phyloP scores from a whole-genome alignment of 805 yeast species.

The Candida berthetii region DNA sequence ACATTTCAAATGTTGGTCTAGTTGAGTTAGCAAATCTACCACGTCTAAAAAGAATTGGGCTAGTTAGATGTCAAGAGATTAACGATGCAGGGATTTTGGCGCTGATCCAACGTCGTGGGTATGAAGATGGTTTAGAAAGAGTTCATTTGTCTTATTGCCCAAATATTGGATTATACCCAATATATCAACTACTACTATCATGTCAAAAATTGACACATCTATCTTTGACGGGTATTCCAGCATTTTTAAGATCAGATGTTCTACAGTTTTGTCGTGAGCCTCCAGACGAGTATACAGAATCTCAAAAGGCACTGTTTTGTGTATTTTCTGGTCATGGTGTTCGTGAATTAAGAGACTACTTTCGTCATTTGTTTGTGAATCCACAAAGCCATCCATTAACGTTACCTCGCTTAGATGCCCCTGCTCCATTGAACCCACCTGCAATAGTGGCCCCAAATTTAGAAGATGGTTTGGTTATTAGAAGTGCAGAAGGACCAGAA shows the following conservation, averaged over 20 bases:
- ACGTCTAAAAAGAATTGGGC: conserved; percentile 81
- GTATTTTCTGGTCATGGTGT: conserved; percentile 94
- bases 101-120: conserved; percentile 60
- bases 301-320: conserved; percentile 82
- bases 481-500: too few relatives aligned
- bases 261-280: conserved; percentile 86
- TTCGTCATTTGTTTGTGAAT: conserved; percentile 31
- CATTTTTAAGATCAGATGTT: conserved; percentile 83
- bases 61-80: conserved; percentile 85
- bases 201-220: conserved; percentile 88
- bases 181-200: conserved; percentile 62
- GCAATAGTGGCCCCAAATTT: too few relatives aligned
- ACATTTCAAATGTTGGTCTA: conserved; percentile 78
- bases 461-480: too few relatives aligned
- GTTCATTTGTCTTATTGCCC: conserved; percentile 92
- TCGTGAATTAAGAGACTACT: conserved; percentile 60
- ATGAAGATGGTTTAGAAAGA: conserved; percentile 80
- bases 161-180: conserved; percentile 71
- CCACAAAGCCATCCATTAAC: too few relatives aligned
- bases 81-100: conserved; percentile 78
- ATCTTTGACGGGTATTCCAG: conserved; percentile 84
- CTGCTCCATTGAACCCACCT: too few relatives aligned
- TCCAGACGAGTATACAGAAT: conserved; percentile 85
- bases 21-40: conserved; percentile 72
- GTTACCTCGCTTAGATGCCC: too few relatives aligned